Evolutionary conservation across 768 basidiomycete species (phyloP), one percentile per base, ranked within the genome.

Genomic region (Tulasnella sp.): DNA sequence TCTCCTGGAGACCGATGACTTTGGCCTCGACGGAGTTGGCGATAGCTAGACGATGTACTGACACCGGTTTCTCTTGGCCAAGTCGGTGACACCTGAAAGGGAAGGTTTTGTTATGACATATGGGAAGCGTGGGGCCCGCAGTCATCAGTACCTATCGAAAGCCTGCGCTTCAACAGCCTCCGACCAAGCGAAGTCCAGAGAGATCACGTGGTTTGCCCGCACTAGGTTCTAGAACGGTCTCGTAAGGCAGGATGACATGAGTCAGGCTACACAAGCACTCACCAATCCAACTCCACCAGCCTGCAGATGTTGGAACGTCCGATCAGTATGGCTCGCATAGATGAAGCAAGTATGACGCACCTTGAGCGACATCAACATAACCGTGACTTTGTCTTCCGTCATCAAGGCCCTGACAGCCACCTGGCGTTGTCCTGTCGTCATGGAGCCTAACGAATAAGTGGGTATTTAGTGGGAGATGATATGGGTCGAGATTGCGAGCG

Each of bases 151-250:
- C n/a, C n/a, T n/a, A 63, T 81, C 81, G 63, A 79, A 82, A 1
- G 80, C 79, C 67, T 83, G 82, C 11, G 71, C 69, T 65, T 84
- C 83, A 15, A 82, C 74, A 1, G 83, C 83, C 43, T 77, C 77
- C 25, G 43, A 46, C 55, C 55, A 57, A 22, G 60, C 60, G 30
- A 82, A 75, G 64, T 83, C 83, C 21, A 83, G 70, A 25, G 76
- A 78, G 42, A 83, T 81, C 45, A 84, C 80, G 4, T 80, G 77
- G 65, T 82, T 82, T 2, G 80, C 82, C 10, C 82, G 74, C 31
- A 79, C 81, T 4, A 84, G 70, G 63, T 84, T 83, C 50, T 82
- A 66, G 42, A 76, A 74, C 8, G 19, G 34, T 25, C n/a, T 30
- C 17, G 38, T 56, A 52, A 42, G 21, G 19, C 25, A 27, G 31